Evolutionary conservation across 164 flowering plant genomes (phyloP).

Genomic region (Kingdonia uniflora): DNA sequence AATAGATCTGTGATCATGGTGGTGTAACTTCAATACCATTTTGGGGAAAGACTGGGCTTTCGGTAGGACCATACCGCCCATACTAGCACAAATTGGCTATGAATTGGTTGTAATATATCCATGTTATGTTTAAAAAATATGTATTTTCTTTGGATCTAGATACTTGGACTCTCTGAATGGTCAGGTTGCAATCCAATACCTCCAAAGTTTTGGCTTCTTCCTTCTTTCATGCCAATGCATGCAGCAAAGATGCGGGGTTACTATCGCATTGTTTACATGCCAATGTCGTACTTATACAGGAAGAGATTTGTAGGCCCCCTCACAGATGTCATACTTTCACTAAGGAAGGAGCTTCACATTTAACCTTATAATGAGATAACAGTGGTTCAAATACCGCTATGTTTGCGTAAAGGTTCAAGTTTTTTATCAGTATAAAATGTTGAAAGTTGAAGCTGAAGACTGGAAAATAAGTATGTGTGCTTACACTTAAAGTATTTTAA

Average conservation of each 20-base stretch:
- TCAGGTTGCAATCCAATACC: neutral
- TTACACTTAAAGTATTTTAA: neutral
- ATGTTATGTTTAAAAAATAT: neutral
- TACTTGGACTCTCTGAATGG: neutral
- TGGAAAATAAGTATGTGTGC: too few relatives aligned
- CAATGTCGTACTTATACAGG: slow-evolving; percentile 25
- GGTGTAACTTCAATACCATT: slow-evolving; percentile 1
- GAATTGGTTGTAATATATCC: too few relatives aligned
- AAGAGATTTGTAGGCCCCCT: slow-evolving; percentile 39
- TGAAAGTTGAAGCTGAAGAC: neutral
- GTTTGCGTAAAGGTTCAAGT: slow-evolving; percentile 30
- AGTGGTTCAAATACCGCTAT: slow-evolving; percentile 34
- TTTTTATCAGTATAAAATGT: neutral
- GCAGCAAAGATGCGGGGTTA: neutral
- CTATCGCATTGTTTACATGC: slow-evolving; percentile 18
- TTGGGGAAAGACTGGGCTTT: slow-evolving; percentile 1
- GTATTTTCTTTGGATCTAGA: neutral
- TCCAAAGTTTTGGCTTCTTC: neutral
- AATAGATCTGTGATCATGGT: slow-evolving; percentile 4
- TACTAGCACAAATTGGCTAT: neutral
- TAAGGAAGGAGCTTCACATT: slow-evolving; percentile 31
- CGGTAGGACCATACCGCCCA: neutral
- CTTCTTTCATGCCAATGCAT: neutral
- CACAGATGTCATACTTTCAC: slow-evolving; percentile 17
- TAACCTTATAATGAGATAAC: slow-evolving; percentile 27